Percentiles rank a stretch among this genome's conserved stretches.
phyloP scores from a whole-genome alignment of 345 rosid species.

The Litchi chinensis region DNA sequence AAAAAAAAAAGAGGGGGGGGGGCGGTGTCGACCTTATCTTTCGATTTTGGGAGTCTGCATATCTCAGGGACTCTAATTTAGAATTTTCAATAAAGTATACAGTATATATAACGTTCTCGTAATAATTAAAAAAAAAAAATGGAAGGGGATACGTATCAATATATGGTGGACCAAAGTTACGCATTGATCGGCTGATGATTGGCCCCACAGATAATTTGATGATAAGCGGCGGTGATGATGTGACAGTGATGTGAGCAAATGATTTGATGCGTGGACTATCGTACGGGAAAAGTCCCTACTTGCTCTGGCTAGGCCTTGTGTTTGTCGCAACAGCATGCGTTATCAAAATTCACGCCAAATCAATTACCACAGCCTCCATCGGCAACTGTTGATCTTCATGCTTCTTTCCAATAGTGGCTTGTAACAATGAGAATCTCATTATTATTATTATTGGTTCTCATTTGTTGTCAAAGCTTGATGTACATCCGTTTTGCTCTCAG shows the following conservation, averaged over 20 bases:
- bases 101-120: too few relatives aligned
- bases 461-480: not conserved
- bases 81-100: too few relatives aligned
- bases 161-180: constrained; percentile 15
- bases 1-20: too few relatives aligned
- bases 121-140: too few relatives aligned
- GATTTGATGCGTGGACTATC: constrained; percentile 37
- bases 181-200: constrained; percentile 18
- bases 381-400: not conserved
- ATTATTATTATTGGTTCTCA: not conserved
- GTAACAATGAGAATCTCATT: not conserved
- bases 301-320: not conserved
- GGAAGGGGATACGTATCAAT: constrained; percentile 21
- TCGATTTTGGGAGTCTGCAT: too few relatives aligned
- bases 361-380: not conserved
- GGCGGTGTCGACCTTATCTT: too few relatives aligned
- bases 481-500: too few relatives aligned
- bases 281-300: not conserved
- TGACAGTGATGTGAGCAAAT: constrained; percentile 26
- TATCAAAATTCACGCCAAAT: not conserved
- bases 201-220: constrained; percentile 29
- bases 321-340: constrained; percentile 5
- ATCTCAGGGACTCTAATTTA: too few relatives aligned
- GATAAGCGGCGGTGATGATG: constrained; percentile 22
- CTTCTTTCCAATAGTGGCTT: not conserved